Conservation (phyloP, 1,284 basidiomycete genomes). For the Ceratobasidium sp. region DNA sequence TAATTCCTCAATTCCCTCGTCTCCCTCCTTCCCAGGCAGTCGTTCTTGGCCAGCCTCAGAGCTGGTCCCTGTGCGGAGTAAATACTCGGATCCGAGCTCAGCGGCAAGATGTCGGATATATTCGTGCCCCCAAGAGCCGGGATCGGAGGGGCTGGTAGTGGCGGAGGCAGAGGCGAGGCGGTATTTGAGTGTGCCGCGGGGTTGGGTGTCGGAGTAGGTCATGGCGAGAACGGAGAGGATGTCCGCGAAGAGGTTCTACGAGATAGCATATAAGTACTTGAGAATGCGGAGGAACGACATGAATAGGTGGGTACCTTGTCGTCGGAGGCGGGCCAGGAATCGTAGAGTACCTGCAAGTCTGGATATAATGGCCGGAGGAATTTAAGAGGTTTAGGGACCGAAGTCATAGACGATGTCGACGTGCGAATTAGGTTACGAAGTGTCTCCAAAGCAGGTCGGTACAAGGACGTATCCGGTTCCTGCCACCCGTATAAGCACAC, state of each 20-base stretch:
- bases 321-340: slow-evolving; percentile 81
- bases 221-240: slow-evolving; percentile 99
- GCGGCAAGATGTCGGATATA: slow-evolving; percentile 98
- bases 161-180: slow-evolving; percentile 85
- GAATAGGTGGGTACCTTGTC: slow-evolving; percentile 73
- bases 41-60: slow-evolving; percentile 31
- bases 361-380: slow-evolving; percentile 97
- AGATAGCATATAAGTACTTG: slow-evolving; percentile 22
- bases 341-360: slow-evolving; percentile 85
- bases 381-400: slow-evolving; percentile 98
- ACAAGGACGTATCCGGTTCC: slow-evolving; percentile 90
- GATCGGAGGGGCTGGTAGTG: slow-evolving; percentile 79
- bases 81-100: slow-evolving; percentile 96
- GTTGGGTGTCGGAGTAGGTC: slow-evolving; percentile 98
- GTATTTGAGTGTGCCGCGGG: slow-evolving; percentile 94
- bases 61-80: slow-evolving; percentile 61
- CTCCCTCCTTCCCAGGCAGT: slow-evolving; percentile 56
- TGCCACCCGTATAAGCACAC: slow-evolving; percentile 57
- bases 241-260: slow-evolving; percentile 93
- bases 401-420: slow-evolving; percentile 99
- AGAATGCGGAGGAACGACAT: not conserved
- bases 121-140: slow-evolving; percentile 98
- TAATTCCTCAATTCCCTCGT: slow-evolving; percentile 76
- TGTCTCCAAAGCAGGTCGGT: slow-evolving; percentile 93
- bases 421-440: slow-evolving; percentile 95